Evolutionary conservation across 371 early-diverging fungal genomes (phyloP).

Genomic region (Mortierella sp.): DNA sequence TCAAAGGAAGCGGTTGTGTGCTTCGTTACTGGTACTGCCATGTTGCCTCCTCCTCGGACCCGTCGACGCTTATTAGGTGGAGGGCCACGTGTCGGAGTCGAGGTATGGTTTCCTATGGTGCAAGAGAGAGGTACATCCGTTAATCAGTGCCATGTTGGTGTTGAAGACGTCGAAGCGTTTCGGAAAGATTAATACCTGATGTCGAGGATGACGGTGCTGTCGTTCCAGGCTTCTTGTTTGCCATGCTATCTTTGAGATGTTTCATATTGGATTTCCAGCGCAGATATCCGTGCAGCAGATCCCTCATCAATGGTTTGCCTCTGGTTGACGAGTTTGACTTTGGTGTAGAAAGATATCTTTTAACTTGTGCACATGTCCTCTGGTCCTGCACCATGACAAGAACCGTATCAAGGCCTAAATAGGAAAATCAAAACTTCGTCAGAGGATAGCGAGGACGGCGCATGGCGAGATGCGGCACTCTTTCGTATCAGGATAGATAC

Average conservation of each 20-base stretch:
- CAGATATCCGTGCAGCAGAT: slow-evolving; percentile 70
- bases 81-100: slow-evolving; percentile 13
- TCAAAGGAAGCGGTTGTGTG: slow-evolving; percentile 50
- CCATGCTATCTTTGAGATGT: slow-evolving; percentile 52
- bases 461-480: background rate
- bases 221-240: slow-evolving; percentile 3
- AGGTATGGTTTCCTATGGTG: slow-evolving; percentile 9
- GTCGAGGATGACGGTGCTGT: slow-evolving; percentile 6
- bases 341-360: slow-evolving; percentile 59
- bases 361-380: slow-evolving; percentile 75
- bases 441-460: too few species aligned
- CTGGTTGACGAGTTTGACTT: slow-evolving; percentile 24
- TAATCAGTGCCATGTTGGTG: too few species aligned
- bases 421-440: background rate
- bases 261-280: slow-evolving; percentile 70
- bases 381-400: slow-evolving; percentile 80
- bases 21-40: slow-evolving; percentile 51
- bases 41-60: slow-evolving; percentile 74
- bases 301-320: slow-evolving; percentile 59
- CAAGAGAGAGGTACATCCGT: background rate
- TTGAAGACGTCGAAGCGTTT: too few species aligned
- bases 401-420: slow-evolving; percentile 56
- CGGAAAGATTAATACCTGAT: too few species aligned
- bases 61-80: slow-evolving; percentile 85
- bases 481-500: slow-evolving; percentile 22